Base-by-base conservation (phyloP, 148 eudicot genomes). In the Vaccinium myrtillus region DNA sequence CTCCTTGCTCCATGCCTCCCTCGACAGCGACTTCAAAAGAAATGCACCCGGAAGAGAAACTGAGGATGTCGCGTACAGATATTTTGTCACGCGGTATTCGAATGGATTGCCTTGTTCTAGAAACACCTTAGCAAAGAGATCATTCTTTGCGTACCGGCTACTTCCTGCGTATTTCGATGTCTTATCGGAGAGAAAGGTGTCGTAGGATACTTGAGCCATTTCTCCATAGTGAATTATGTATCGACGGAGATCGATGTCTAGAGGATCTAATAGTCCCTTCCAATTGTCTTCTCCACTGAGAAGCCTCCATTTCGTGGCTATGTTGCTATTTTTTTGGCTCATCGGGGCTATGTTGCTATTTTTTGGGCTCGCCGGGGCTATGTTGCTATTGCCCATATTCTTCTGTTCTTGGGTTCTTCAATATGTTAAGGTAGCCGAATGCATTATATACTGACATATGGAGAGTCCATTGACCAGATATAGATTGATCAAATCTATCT, bases 171-270 rank as follows among this genome's bases (percentile, higher is more conserved):
- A 91, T 18, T 84, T 92, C 0, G 98, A 93, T n/a, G 74, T 87
- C 78, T 88, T 86, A 8, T 87, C 90, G 0, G 86, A 50, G 86
- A 87, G 87, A 83, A 93, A 93, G 11, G 90, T 83, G 80, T 93
- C 95, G 80, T 94, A 93, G 55, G 93, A 77, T 6, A 93, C 97
- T 70, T 96, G 98, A 65, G 98, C 92, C 92, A 92, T 87, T 71
- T 94, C 94, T 1, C 99, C 98, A 61, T 96, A 96, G 86, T 92
- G 94, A 67, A 94, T 89, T 49, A 96, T 36, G 89, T 91, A 90
- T 23, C 56, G 81, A 0, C 99, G 94, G 54, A 96, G 98, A 73
- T 96, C 91, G 8, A 81, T 81, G 86, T 93, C 94, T 27, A 91
- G 84, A 16, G 97, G 97, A 18, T 95, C 89, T 8, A 95, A 85